Conservation (phyloP, 352 stramenopile species). For the Thraustochytrium striatum region DNA sequence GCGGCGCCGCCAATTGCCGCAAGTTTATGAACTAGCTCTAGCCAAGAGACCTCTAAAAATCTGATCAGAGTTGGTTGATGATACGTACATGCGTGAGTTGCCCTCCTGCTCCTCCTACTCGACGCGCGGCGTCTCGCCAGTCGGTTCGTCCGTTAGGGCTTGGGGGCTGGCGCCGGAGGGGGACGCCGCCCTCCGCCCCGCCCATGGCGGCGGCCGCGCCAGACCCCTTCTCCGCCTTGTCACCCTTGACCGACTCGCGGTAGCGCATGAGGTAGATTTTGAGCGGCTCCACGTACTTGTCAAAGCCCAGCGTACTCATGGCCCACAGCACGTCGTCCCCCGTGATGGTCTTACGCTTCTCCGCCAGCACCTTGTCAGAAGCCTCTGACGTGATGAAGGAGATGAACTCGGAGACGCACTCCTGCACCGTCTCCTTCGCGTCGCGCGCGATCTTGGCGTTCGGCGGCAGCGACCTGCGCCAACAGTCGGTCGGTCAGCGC, state of each 20-base stretch:
- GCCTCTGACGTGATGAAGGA: conserved; percentile 98
- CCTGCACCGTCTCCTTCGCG: conserved; percentile 98
- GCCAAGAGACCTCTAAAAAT: neutral
- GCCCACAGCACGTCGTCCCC: conserved; percentile 98
- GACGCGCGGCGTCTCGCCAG: too few relatives aligned
- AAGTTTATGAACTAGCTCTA: conserved; percentile 62
- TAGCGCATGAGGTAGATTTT: conserved; percentile 99
- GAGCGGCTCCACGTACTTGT: conserved; percentile 98
- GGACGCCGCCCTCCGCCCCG: neutral
- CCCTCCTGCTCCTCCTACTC: too few relatives aligned
- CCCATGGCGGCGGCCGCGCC: neutral
- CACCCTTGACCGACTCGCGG: conserved; percentile 67
- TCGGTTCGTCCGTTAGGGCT: too few relatives aligned
- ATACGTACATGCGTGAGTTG: neutral
- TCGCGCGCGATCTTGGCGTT: conserved; percentile 99
- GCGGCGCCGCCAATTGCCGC: conserved; percentile 60
- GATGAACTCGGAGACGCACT: conserved; percentile 99
- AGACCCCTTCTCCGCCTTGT: neutral
- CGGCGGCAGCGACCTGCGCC: conserved; percentile 79
- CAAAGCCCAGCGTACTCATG: conserved; percentile 98
- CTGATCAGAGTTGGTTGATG: neutral
- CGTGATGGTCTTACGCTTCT: conserved; percentile 99
- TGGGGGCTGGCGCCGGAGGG: neutral
- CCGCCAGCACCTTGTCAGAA: conserved; percentile 97
- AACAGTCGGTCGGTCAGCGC: too few relatives aligned